These are phyloP conservation scores for Neopestalotiopsis sp. DNA, from an alignment of 2,329 filamentous ascomycete species.

Conservation along the genomic window DNA sequence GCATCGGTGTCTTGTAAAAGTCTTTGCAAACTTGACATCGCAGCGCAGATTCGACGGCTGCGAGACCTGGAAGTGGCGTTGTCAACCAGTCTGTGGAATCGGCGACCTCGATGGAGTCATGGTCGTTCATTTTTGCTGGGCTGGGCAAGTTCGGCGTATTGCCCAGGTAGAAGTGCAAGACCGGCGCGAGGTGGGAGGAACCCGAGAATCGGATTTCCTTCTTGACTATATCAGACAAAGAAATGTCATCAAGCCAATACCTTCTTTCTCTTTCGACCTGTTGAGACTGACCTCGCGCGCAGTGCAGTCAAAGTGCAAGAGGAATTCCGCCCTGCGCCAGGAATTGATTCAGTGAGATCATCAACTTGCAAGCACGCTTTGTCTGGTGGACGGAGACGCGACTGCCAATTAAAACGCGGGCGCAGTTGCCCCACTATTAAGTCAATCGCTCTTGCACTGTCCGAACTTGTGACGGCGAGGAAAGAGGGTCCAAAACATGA, in stretches of 20 bases:
- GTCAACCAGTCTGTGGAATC: constrained; percentile 87
- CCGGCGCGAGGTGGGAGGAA: background rate
- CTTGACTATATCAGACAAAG: no score
- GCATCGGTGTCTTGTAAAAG: constrained; percentile 92
- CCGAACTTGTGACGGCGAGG: background rate
- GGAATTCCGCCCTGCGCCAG: background rate
- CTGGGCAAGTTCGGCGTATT: background rate
- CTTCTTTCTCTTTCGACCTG: background rate
- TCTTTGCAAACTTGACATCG: constrained; percentile 99
- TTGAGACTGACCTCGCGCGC: background rate
- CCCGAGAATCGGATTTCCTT: background rate
- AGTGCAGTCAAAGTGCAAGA: background rate
- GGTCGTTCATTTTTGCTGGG: constrained; percentile 1
- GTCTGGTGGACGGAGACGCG: constrained; percentile 16
- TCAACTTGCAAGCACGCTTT: constrained; percentile 1
- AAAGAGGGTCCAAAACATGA: background rate
- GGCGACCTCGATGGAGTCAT: constrained; percentile 50
- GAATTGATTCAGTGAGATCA: constrained; percentile 5
- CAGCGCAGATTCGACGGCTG: constrained; percentile 79
- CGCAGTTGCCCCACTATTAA: background rate
- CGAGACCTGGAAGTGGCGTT: constrained; percentile 70
- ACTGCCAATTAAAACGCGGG: constrained; percentile 21
- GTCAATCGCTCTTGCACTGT: background rate
- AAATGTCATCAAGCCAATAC: background rate
- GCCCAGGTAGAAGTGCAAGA: background rate